Base-by-base conservation (phyloP, 345 rosid genomes). In the Pistacia integerrima region DNA sequence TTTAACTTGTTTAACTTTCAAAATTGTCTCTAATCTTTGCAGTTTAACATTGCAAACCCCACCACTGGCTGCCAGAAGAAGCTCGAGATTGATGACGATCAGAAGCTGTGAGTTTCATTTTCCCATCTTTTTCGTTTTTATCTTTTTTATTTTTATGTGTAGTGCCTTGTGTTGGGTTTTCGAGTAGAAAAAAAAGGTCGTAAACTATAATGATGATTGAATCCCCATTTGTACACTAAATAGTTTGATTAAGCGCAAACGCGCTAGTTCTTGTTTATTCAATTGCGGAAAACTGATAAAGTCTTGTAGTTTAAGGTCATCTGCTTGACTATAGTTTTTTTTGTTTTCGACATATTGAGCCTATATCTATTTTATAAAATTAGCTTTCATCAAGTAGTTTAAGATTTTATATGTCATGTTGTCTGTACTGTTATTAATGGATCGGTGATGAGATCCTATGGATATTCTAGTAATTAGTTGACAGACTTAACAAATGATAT, bases 61-160 rank as follows among this genome's bases (percentile, higher is more conserved):
- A 85, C 88, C 30, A 87, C 88, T 67, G 86, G 90, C 22, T 87
- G 90, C 79, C 90, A 87, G 76, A 87, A 87, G 79, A 87, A 87
- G 84, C 85, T 87, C 22, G 90, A 87, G 78, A 82, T 87, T 67
- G 90, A 84, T 67, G 86, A 87, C 77, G 90, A 87, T 55, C 88
- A 80, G 67, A 87, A 87, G 75, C 88, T 87, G 90, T 82, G 74
- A 72, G 86, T 30, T 78, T 46, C 25, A 13, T 4, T 41, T n/a
- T 30, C 1, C 57, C 5, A 5, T 54, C 11, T 54, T 54, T 12
- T 14, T 13, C 1, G 0, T 54, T 54, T 3, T 52, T 12, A 2
- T 12, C 17, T 52, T 52, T 51, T 13, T 52, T 12, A 52, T 52
- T 52, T 22, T 22, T 22, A 22, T 22, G 22, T 4, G 1, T 52